These are phyloP conservation scores for Pestalotiopsis sp. DNA, from an alignment of 2,329 filamentous ascomycete genomes.

Conservation along the genomic window DNA sequence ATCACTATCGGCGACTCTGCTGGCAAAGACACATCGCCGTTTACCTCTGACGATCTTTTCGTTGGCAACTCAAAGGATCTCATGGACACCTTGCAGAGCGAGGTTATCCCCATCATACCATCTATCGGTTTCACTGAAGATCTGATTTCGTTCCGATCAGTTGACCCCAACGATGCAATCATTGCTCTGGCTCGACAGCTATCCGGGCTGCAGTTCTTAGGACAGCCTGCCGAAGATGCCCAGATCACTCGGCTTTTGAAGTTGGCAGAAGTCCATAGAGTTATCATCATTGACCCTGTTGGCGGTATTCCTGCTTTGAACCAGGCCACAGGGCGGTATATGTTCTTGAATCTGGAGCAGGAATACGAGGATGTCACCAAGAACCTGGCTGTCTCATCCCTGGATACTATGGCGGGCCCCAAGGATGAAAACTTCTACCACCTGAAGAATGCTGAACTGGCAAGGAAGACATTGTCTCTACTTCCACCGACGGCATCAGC, in stretches of 20 bases:
- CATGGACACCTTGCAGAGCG: conserved; percentile 66
- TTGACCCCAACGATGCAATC: conserved; percentile 64
- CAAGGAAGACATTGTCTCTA: conserved; percentile 70
- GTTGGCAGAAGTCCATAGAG: conserved; percentile 65
- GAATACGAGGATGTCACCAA: conserved; percentile 73
- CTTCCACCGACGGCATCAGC: conserved; percentile 85
- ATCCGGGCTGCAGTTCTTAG: conserved; percentile 61
- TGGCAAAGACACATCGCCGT: conserved; percentile 29
- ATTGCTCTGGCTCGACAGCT: conserved; percentile 78
- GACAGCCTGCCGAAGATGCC: conserved; percentile 41
- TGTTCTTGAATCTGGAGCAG: conserved; percentile 93
- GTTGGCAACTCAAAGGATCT: conserved; percentile 57
- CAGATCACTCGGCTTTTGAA: conserved; percentile 35
- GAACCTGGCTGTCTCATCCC: conserved; percentile 49
- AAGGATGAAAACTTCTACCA: conserved; percentile 31
- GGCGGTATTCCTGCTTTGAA: conserved; percentile 79
- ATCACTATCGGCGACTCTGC: conserved; percentile 40
- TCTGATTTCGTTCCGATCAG: conserved; percentile 38
- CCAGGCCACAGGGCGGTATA: conserved; percentile 66
- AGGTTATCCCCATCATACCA: conserved; percentile 72
- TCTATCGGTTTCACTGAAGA: conserved; percentile 46
- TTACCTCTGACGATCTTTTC: conserved; percentile 36
- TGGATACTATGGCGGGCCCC: conserved; percentile 29
- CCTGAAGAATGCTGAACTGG: conserved; percentile 74
- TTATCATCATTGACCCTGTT: conserved; percentile 85